A percentile compares a stretch with the other conserved stretches of the same genome.
Conservation (phyloP, 2,329 filamentous ascomycete genomes). For the Knufia fluminis region DNA sequence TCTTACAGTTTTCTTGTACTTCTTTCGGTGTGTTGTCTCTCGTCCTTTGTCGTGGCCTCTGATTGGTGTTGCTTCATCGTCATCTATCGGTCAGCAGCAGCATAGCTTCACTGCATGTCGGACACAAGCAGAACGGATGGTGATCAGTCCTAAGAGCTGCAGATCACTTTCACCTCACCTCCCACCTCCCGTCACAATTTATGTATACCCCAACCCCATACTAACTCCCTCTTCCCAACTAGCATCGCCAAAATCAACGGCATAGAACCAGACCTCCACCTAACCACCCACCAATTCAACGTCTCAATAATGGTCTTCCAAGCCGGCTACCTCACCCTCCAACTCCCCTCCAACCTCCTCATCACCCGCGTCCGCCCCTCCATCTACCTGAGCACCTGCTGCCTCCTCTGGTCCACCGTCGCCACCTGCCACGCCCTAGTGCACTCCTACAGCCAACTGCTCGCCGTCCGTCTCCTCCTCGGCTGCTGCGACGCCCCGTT, state of each 20-base stretch:
- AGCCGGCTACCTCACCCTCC: slow-evolving; percentile 34
- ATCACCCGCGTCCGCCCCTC: slow-evolving; percentile 31
- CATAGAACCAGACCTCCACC: slow-evolving; percentile 17
- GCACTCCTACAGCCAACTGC: slow-evolving; percentile 32
- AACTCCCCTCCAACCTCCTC: slow-evolving; percentile 24
- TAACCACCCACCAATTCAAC: slow-evolving; percentile 21
- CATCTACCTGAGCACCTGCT: slow-evolving; percentile 33
- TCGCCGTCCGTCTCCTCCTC: slow-evolving; percentile 34
- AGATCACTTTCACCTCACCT: slow-evolving; percentile 62
- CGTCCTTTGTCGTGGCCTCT: slow-evolving; percentile 30
- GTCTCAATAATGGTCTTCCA: slow-evolving; percentile 37
- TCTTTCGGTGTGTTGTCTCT: slow-evolving; percentile 33
- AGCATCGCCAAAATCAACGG: slow-evolving; percentile 10
- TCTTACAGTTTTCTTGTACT: slow-evolving; percentile 24
- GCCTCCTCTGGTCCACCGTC: slow-evolving; percentile 28
- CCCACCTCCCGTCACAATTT: slow-evolving; percentile 54
- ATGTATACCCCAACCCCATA: not conserved
- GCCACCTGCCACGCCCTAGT: slow-evolving; percentile 28
- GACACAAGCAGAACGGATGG: no score
- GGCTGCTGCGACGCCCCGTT: slow-evolving; percentile 38
- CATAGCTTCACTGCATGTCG: no score
- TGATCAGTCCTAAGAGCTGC: slow-evolving; percentile 51
- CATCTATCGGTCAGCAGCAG: no score
- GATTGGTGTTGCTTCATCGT: no score
- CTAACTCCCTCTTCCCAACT: no score